These are phyloP conservation scores for Magnolia changhungtana DNA, from an alignment of 164 flowering plant species.

Conservation along the genomic window DNA sequence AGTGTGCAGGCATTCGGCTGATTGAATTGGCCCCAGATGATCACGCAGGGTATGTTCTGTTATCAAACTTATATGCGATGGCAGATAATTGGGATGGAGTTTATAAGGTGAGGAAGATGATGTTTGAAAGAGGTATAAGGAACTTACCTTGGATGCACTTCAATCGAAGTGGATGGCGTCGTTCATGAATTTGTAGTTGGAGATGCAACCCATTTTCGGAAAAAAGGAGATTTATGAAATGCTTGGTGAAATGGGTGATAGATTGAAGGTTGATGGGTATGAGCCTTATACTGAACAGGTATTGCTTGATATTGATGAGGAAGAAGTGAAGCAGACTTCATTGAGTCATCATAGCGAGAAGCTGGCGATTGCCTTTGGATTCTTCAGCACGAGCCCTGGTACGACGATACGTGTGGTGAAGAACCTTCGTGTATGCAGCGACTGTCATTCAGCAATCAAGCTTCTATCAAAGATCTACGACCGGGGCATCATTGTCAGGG, in stretches of 20 bases:
- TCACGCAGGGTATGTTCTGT: conserved; percentile 10
- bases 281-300: conserved; percentile 12
- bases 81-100: conserved; percentile 12
- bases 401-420: conserved; percentile 8
- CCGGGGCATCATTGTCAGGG: conserved; percentile 8
- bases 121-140: conserved; percentile 14
- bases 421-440: conserved; percentile 7
- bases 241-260: conserved; percentile 10
- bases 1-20: conserved; percentile 3
- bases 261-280: conserved; percentile 2
- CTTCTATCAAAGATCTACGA: conserved; percentile 4
- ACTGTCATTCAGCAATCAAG: conserved; percentile 11
- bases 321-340: conserved; percentile 13
- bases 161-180: conserved; percentile 11
- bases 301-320: conserved; percentile 14
- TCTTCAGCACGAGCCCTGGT: conserved; percentile 12
- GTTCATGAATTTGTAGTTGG: conserved; percentile 14
- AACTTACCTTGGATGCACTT: conserved; percentile 15
- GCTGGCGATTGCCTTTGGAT: conserved; percentile 15
- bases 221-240: conserved; percentile 12
- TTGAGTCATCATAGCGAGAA: conserved; percentile 16
- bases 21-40: conserved; percentile 16
- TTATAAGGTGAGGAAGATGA: conserved; percentile 13
- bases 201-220: conserved; percentile 5
- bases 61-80: conserved; percentile 14